A percentile compares a stretch with the other conserved stretches of the same genome.
Evolutionary conservation across 2,329 filamentous ascomycete genomes (phyloP).

Genomic region (Aspergillus thermomutatus): DNA sequence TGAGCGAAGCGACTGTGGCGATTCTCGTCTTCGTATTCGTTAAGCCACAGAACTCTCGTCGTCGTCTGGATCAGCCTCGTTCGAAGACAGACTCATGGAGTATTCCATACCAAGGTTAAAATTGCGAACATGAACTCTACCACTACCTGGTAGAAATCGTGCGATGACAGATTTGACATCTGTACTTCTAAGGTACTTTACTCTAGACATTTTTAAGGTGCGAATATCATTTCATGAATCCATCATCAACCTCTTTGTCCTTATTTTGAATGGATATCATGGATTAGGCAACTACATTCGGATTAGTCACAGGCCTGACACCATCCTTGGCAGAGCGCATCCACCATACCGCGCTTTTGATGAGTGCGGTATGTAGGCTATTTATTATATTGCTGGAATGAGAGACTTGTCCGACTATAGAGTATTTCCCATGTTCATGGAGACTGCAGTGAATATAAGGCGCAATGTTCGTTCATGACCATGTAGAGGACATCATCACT

Average conservation of each 20-base stretch:
- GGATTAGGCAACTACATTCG: background rate
- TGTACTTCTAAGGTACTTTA: background rate
- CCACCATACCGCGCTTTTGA: background rate
- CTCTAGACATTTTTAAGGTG: background rate
- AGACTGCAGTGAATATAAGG: too few relatives aligned
- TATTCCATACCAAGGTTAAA: background rate
- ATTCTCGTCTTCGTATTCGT: slow-evolving; percentile 4
- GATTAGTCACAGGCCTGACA: background rate
- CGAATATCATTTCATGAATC: background rate
- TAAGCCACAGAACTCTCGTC: slow-evolving; percentile 4
- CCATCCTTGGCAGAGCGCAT: background rate
- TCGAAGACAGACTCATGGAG: background rate
- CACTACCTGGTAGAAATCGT: background rate
- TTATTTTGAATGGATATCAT: background rate
- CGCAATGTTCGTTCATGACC: background rate
- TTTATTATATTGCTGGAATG: background rate
- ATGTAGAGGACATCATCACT: background rate
- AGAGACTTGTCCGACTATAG: background rate
- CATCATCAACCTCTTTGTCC: background rate
- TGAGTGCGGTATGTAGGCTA: background rate
- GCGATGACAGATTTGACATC: background rate
- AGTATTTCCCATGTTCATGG: too few relatives aligned
- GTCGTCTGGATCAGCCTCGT: too few relatives aligned
- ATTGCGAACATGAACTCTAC: background rate
- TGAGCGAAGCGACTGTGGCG: slow-evolving; percentile 10